phyloP scores from a whole-genome alignment of 352 stramenopile genomes.

The Pythium guiyangense region DNA sequence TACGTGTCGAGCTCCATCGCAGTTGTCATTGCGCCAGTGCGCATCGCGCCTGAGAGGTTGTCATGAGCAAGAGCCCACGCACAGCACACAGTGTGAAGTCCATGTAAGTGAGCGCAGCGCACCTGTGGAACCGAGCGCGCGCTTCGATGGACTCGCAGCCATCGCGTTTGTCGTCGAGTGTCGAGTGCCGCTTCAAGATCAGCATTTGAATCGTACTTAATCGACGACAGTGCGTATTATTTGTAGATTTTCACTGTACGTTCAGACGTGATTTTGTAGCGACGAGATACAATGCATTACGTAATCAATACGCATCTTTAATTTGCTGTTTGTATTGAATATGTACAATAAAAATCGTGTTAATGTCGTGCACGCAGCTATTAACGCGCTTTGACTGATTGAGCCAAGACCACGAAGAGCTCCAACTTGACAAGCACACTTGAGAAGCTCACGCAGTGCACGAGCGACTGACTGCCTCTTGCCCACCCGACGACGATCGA shows the following conservation, averaged over 20 bases:
- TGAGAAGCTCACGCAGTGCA: too few species aligned
- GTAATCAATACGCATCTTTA: too few species aligned
- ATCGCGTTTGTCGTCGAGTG: not conserved
- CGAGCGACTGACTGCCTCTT: not conserved
- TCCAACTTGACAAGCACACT: too few species aligned
- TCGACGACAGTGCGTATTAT: not conserved
- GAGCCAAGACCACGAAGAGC: too few species aligned
- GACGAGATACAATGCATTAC: too few species aligned
- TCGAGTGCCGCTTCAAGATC: not conserved
- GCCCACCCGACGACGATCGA: not conserved
- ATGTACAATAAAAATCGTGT: too few species aligned
- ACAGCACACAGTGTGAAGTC: not conserved
- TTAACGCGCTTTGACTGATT: too few species aligned
- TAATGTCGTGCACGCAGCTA: too few species aligned
- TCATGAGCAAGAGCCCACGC: not conserved
- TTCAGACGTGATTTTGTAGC: too few species aligned
- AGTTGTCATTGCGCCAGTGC: constrained; percentile 1
- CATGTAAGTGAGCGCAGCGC: not conserved
- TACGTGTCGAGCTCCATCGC: constrained; percentile 37
- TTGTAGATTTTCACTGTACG: not conserved
- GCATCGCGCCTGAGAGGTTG: not conserved
- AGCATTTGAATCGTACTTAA: not conserved
- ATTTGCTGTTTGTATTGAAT: too few species aligned
- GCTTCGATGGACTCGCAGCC: not conserved
- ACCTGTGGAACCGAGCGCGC: not conserved